Evolutionary conservation across 2,329 filamentous ascomycete genomes (phyloP), one percentile per base, ranked within the genome.

Genomic region (Cladosporium velox): DNA sequence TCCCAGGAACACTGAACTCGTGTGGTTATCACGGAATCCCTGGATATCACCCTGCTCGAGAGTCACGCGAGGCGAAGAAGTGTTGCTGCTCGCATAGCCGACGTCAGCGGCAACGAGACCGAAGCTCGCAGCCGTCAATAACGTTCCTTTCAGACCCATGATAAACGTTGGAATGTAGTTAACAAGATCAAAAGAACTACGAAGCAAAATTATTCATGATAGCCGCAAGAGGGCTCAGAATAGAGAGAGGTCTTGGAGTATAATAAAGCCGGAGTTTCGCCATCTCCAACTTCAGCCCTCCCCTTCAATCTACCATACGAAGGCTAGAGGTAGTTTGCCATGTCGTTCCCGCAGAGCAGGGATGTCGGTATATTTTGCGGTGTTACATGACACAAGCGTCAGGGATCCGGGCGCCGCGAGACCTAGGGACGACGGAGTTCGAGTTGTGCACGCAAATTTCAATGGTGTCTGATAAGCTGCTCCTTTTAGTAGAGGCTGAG

Each of bases 1-100:
- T 8, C 79, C 79, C 10, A 80, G 71, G 64, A 73, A 81, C 4
- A 81, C 78, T 0, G 74, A 72, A 51, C 68, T 69, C 7, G 57
- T 38, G 18, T 65, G 62, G 30, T 47, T 41, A 44, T 70, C 69
- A 15, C 49, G 52, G 28, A 63, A 67, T 18, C 69, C 69, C 10
- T 49, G 44, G 8, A 68, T 51, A n/a, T 14, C 28, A 7, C 69
- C 69, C 35, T 63, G 64, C 11, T 58, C 59, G 11, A 67, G 38
- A 1, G 11, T 59, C 8, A 63, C 60, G 47, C 52, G 26, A 55
- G 57, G 59, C 15, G n/a, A 26, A 28, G 59, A 21, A 34, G 26
- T 21, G 28, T 60, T 60, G 38, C 58, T 28, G 18, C 15, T 15
- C 4, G 26, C 38, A 49, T 60, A 49, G 18, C 26, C 28, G 4